Conservation (phyloP, 164 flowering plant genomes). For the Vitis vinifera region ASM3070453v1 NC_081813.1:2898501-2899000, state of each 20-base stretch:
- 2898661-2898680: slow-evolving; percentile 70
- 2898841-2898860: slow-evolving; percentile 85
- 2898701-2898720: slow-evolving; percentile 44
- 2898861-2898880: slow-evolving; percentile 82
- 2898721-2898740: slow-evolving; percentile 46
- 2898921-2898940: slow-evolving; percentile 64
- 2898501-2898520: slow-evolving; percentile 69
- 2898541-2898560: slow-evolving; percentile 64
- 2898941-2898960: slow-evolving; percentile 68
- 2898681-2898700: slow-evolving; percentile 59
- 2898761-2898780: neutral
- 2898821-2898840: slow-evolving; percentile 86
- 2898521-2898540: slow-evolving; percentile 78
- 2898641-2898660: slow-evolving; percentile 73
- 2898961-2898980: slow-evolving; percentile 47
- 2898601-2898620: slow-evolving; percentile 64
- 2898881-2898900: slow-evolving; percentile 63
- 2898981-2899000: slow-evolving; percentile 59
- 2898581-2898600: slow-evolving; percentile 68
- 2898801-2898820: slow-evolving; percentile 56
- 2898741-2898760: neutral
- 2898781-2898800: neutral
- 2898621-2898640: slow-evolving; percentile 88
- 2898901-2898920: slow-evolving; percentile 58
- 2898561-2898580: slow-evolving; percentile 58